Evolutionary conservation across 768 basidiomycete species (phyloP).

Genomic region (Mycena amicta): DNA sequence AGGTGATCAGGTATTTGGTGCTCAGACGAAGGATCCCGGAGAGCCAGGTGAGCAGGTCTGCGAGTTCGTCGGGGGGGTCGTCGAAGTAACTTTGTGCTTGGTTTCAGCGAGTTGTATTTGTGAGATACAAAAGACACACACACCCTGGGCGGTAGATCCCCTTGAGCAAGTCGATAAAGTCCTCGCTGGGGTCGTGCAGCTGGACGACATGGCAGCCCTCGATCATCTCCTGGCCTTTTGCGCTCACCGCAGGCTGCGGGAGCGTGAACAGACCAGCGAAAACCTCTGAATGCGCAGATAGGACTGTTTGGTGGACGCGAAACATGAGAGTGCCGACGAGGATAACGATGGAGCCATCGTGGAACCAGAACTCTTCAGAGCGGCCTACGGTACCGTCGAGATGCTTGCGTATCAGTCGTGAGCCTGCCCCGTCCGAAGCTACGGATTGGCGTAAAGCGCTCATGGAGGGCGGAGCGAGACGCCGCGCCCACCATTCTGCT

Average conservation of each 20-base stretch:
- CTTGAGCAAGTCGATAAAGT: constrained; percentile 51
- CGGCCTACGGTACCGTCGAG: constrained; percentile 21
- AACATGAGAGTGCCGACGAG: constrained; percentile 43
- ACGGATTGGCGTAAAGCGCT: background rate
- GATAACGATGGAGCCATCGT: constrained; percentile 50
- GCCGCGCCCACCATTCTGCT: no score
- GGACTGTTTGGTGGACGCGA: constrained; percentile 48
- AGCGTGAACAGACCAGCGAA: constrained; percentile 64
- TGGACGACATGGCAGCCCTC: constrained; percentile 55
- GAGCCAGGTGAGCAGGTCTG: constrained; percentile 47
- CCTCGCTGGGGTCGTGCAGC: constrained; percentile 49
- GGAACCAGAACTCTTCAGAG: constrained; percentile 44
- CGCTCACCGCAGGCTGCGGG: constrained; percentile 45
- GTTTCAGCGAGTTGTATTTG: no score
- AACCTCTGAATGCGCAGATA: constrained; percentile 61
- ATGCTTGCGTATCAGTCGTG: constrained; percentile 12
- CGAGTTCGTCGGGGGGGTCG: constrained; percentile 41
- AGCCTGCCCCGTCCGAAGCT: background rate
- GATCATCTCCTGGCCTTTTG: constrained; percentile 36
- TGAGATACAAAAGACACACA: no score
- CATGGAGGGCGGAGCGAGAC: background rate
- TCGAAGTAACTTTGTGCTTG: constrained; percentile 44
- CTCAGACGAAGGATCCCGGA: constrained; percentile 62
- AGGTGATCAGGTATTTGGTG: constrained; percentile 61
- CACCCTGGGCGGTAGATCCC: constrained; percentile 56